phyloP scores from a whole-genome alignment of 352 stramenopile species.

The Blastocystis sp. region DNA sequence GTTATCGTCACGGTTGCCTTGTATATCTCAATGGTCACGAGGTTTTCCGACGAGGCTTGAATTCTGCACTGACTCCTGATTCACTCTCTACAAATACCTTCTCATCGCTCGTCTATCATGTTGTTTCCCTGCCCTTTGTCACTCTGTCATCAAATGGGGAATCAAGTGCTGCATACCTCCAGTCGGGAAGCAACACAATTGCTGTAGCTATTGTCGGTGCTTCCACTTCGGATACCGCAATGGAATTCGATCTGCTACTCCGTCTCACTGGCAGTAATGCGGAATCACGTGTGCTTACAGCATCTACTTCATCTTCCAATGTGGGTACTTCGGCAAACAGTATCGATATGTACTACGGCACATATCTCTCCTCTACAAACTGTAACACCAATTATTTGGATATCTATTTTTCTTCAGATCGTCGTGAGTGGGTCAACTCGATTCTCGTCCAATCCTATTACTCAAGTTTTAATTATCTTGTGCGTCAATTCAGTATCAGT shows the following conservation, averaged over 20 bases:
- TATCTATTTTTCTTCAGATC: background rate
- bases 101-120: background rate
- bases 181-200: background rate
- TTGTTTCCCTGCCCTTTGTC: background rate
- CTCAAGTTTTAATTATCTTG: background rate
- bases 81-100: background rate
- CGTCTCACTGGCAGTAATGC: background rate
- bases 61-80: background rate
- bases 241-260: background rate
- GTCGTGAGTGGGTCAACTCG: conserved; percentile 41
- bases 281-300: background rate
- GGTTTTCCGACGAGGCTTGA: conserved; percentile 10
- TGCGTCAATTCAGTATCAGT: background rate
- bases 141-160: background rate
- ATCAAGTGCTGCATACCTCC: background rate
- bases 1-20: conserved; percentile 15
- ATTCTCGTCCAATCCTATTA: background rate
- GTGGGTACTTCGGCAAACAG: background rate
- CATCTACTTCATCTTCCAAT: background rate
- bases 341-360: background rate
- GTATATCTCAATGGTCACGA: conserved; percentile 60
- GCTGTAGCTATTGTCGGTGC: background rate
- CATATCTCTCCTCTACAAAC: background rate
- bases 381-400: background rate
- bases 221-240: background rate